phyloP scores from a whole-genome alignment of 169 alveolate species.

The Cryptosporidium andersoni region DNA sequence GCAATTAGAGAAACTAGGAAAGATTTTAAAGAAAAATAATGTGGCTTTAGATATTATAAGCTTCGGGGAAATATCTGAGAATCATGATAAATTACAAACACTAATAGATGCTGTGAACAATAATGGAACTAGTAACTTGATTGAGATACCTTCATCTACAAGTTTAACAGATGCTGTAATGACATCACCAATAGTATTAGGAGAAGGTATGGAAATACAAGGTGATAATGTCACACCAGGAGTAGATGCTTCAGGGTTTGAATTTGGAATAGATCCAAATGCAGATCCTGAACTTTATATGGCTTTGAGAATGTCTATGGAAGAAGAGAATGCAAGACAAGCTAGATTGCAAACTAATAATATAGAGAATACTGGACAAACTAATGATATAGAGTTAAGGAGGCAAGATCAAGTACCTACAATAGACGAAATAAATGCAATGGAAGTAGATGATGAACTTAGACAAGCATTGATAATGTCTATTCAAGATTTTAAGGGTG shows the following conservation, averaged over 20 bases:
- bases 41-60: constrained; percentile 90
- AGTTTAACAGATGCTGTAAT: constrained; percentile 78
- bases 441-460: constrained; percentile 73
- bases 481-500: constrained; percentile 65
- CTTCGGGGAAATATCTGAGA: constrained; percentile 86
- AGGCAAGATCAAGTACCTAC: constrained; percentile 47
- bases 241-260: constrained; percentile 72
- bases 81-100: constrained; percentile 81
- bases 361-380: background rate
- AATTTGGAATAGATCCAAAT: constrained; percentile 87
- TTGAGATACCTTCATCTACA: constrained; percentile 83
- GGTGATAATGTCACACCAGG: constrained; percentile 74
- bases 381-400: background rate
- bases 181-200: constrained; percentile 75
- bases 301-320: constrained; percentile 82
- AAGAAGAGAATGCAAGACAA: constrained; percentile 56
- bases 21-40: constrained; percentile 90
- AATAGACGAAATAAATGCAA: constrained; percentile 52
- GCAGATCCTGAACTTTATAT: constrained; percentile 89
- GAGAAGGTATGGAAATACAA: constrained; percentile 67
- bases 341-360: constrained; percentile 18
- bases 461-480: constrained; percentile 71
- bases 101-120: constrained; percentile 84
- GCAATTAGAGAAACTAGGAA: constrained; percentile 88
- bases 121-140: constrained; percentile 82